Evolutionary conservation across 2,329 filamentous ascomycete genomes (phyloP).

Genomic region (Exutisphaerella laricina): DNA sequence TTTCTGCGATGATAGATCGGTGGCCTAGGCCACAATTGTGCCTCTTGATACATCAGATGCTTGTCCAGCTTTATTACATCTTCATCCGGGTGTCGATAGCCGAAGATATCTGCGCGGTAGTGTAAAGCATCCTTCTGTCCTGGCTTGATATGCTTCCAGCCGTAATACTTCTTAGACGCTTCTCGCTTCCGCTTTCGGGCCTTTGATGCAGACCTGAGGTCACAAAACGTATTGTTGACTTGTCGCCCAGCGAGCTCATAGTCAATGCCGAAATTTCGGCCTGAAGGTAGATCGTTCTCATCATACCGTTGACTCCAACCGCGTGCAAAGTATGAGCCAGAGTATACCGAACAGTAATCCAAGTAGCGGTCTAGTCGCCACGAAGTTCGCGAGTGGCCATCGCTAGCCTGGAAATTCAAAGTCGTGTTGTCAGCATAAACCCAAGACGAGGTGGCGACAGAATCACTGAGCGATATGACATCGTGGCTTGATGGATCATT

Average conservation of each 20-base stretch:
- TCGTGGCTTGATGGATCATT: not conserved
- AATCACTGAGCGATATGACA: slow-evolving; percentile 14
- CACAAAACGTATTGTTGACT: slow-evolving; percentile 11
- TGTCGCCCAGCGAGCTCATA: slow-evolving; percentile 11
- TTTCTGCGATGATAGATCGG: no score
- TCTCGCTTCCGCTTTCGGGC: slow-evolving; percentile 10
- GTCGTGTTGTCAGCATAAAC: not conserved
- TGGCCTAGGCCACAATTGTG: no score
- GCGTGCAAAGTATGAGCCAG: not conserved
- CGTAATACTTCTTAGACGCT: slow-evolving; percentile 13
- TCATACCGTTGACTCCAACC: no score
- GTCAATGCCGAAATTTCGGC: slow-evolving; percentile 1
- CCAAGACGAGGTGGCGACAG: slow-evolving; percentile 8
- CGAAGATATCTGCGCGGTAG: no score
- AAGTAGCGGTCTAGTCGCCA: no score
- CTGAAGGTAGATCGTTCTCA: not conserved
- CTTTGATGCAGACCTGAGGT: slow-evolving; percentile 17
- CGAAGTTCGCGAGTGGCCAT: no score
- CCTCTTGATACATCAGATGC: no score
- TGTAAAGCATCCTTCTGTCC: no score
- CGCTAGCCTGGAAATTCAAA: not conserved
- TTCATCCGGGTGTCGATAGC: no score
- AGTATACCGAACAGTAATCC: no score
- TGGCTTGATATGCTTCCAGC: slow-evolving; percentile 10
- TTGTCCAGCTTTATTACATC: no score